Conservation (phyloP, 1,284 basidiomycete genomes). For the Ustilago shanxiensis region DNA sequence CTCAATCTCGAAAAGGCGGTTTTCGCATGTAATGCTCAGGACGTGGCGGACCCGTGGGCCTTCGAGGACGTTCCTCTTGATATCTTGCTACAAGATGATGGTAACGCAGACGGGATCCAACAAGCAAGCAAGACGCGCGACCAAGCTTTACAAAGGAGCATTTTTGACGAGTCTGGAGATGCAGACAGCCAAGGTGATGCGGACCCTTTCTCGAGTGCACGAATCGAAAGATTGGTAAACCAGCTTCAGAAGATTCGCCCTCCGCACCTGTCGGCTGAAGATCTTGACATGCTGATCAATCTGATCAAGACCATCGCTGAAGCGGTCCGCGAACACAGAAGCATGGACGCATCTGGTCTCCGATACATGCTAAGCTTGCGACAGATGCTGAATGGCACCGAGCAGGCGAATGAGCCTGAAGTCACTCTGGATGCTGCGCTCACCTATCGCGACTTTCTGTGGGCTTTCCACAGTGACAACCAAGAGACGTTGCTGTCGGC, state of each 20-base stretch:
- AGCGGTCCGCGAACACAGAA: slow-evolving; percentile 86
- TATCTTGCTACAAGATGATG: slow-evolving; percentile 16
- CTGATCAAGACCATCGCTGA: slow-evolving; percentile 88
- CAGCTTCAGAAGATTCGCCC: slow-evolving; percentile 77
- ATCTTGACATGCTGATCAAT: slow-evolving; percentile 82
- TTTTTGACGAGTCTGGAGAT: slow-evolving; percentile 35
- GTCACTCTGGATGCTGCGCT: slow-evolving; percentile 68
- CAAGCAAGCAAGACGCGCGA: background rate
- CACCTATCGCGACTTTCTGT: slow-evolving; percentile 90
- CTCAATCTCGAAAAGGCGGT: slow-evolving; percentile 32
- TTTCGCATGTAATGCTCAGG: slow-evolving; percentile 16
- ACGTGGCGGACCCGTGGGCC: slow-evolving; percentile 32
- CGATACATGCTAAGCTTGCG: slow-evolving; percentile 51
- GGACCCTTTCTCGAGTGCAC: slow-evolving; percentile 17
- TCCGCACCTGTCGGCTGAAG: slow-evolving; percentile 80
- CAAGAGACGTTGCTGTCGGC: slow-evolving; percentile 84
- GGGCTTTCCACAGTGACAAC: slow-evolving; percentile 93
- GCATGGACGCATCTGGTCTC: slow-evolving; percentile 87
- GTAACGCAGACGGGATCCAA: background rate
- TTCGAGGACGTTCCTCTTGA: slow-evolving; percentile 33
- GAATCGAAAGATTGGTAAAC: slow-evolving; percentile 16
- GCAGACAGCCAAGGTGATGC: background rate
- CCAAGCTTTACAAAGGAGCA: background rate
- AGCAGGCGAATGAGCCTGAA: background rate
- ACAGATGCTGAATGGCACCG: slow-evolving; percentile 25